A percentile compares a stretch with the other conserved stretches of the same genome.
These are phyloP conservation scores for Phialophora verrucosa DNA, from an alignment of 2,329 filamentous ascomycete species.

Conservation along the genomic window DNA sequence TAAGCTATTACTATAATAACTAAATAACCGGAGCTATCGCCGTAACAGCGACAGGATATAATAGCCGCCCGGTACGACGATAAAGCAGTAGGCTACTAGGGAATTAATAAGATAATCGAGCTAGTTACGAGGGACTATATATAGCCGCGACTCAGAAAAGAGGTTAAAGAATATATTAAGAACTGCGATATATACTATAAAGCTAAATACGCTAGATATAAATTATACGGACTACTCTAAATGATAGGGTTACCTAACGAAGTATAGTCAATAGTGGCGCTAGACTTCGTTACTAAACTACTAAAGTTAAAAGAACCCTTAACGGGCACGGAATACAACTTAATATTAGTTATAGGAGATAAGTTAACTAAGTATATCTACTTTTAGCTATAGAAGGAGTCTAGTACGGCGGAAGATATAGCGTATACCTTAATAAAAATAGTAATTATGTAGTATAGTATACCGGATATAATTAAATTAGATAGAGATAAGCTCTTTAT, in stretches of 20 bases:
- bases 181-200: slow-evolving; percentile 23
- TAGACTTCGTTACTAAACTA: too few species aligned
- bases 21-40: slow-evolving; percentile 2
- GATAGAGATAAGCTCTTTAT: too few species aligned
- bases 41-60: not conserved
- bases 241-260: not conserved
- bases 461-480: too few species aligned
- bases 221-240: slow-evolving; percentile 20
- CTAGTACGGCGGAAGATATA: too few species aligned
- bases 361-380: too few species aligned
- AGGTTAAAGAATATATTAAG: slow-evolving; percentile 25
- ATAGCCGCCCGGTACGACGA: slow-evolving; percentile 21
- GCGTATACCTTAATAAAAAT: too few species aligned
- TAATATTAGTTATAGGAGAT: too few species aligned
- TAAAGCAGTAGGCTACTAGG: slow-evolving; percentile 13
- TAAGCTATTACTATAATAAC: slow-evolving; percentile 4
- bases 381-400: too few species aligned
- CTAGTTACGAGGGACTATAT: too few species aligned
- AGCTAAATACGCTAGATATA: slow-evolving; percentile 25
- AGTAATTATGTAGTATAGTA: too few species aligned
- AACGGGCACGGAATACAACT: too few species aligned
- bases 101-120: slow-evolving; percentile 15
- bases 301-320: too few species aligned
- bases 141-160: not conserved
- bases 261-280: not conserved